Evolutionary conservation across 2,329 filamentous ascomycete species (phyloP).

Genomic region (Diatrype stigma): DNA sequence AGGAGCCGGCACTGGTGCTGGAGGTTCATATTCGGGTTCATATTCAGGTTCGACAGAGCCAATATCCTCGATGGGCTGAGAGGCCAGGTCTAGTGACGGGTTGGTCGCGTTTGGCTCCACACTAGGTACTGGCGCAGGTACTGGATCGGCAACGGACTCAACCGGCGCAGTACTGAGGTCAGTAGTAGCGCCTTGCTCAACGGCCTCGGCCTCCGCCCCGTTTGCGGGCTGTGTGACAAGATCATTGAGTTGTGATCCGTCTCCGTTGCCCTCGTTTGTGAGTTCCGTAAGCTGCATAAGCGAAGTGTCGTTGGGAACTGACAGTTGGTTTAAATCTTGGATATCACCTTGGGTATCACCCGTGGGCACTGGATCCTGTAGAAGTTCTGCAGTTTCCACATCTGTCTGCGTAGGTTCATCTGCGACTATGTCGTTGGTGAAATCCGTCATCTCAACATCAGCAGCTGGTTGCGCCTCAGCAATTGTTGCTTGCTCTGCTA

Average conservation of each 20-base stretch:
- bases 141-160: neutral
- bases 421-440: neutral
- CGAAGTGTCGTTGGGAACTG: neutral
- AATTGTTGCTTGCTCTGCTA: neutral
- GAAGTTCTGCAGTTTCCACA: neutral
- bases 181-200: neutral
- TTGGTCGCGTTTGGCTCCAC: neutral
- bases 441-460: slow-evolving; percentile 12
- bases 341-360: neutral
- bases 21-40: no score
- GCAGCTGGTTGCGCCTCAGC: slow-evolving; percentile 1
- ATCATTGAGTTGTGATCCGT: neutral
- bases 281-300: neutral
- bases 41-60: slow-evolving; percentile 1
- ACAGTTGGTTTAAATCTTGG: neutral
- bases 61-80: neutral
- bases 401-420: neutral
- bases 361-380: neutral
- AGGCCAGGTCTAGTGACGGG: neutral
- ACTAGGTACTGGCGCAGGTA: neutral
- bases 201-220: neutral
- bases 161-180: neutral
- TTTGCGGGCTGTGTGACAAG: neutral
- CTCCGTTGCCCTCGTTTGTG: neutral
- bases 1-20: slow-evolving; percentile 12